Base-by-base conservation (phyloP, 2,329 filamentous ascomycete species). In the Trichoderma gracile region DNA sequence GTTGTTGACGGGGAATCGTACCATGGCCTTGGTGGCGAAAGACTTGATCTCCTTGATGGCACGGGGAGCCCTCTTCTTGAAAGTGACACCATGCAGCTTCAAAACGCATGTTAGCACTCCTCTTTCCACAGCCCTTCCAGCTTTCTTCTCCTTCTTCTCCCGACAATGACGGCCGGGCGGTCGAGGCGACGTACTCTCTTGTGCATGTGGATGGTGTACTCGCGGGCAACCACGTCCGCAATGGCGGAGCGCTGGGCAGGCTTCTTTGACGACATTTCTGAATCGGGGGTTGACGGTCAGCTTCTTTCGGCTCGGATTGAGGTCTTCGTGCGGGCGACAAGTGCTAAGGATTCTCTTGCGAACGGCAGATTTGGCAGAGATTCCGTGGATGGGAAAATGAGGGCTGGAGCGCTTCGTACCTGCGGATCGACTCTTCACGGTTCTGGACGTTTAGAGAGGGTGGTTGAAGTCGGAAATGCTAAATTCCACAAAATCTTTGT, bases 181-280 rank as follows among this genome's bases (percentile, higher is more conserved):
- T 56, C 55, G 67, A 61, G 46, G 52, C 17, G 68, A 78, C 76
- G 65, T 78, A 79, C 77, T 71, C 94, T 91, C 91, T 97, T 98
- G 92, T 99, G 95, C 77, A 99, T 86, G 89, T 99, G 94, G 86
- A 99, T 98, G 83, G 95, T 99, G 89, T 99, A 99, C 87, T 99
- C 96, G 88, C 95, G 92, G 78, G 95, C 90, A 82, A 99, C 94
- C 80, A 99, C 96, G 84, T 99, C 94, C 83, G 92, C 89, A 82
- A 99, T 97, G 85, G 96, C 96, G 82, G 92, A 97, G 80, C 93
- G 92, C 83, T 86, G 78, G 70, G 75, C 69, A 70, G 75, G 71
- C 75, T 77, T 78, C 76, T 77, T 72, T 69, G 77, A 76, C 75
- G 77, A 78, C 77, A 79, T 80, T 76, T 78, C 77, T 78, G 72